Conservation (phyloP, 1,284 basidiomycete genomes). For the Cystobasidium pallidum region DNA sequence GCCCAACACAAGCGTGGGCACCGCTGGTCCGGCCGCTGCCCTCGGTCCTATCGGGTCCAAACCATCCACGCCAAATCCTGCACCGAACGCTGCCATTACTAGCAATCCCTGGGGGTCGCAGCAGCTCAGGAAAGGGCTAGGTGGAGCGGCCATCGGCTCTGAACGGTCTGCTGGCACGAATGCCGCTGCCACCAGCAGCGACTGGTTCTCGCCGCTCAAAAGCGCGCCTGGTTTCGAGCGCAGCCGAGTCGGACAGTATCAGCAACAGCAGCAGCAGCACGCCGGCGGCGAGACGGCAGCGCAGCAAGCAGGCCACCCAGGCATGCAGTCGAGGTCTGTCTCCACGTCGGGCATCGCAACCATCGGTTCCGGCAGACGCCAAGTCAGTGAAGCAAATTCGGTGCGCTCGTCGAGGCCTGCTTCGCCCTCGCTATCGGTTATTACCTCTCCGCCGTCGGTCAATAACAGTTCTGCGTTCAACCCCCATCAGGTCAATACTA, state of each 20-base stretch:
- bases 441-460: constrained; percentile 18
- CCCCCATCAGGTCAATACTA: constrained; percentile 10
- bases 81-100: constrained; percentile 7
- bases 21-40: neutral
- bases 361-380: constrained; percentile 27
- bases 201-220: constrained; percentile 38
- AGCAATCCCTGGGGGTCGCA: constrained; percentile 20
- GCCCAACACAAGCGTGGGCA: constrained; percentile 18
- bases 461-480: constrained; percentile 17
- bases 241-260: constrained; percentile 22
- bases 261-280: constrained; percentile 26
- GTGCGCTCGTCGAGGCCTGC: constrained; percentile 41
- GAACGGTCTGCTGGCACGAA: neutral
- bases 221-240: constrained; percentile 31
- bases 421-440: constrained; percentile 28
- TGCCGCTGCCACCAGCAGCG: neutral
- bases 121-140: constrained; percentile 9
- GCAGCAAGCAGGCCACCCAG: constrained; percentile 4
- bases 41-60: constrained; percentile 31
- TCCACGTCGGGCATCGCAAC: constrained; percentile 35
- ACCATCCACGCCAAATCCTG: constrained; percentile 21
- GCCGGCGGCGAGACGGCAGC: neutral
- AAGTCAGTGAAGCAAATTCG: constrained; percentile 40
- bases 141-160: constrained; percentile 20
- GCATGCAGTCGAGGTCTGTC: constrained; percentile 29